These are phyloP conservation scores for Colletotrichum lindemuthianum DNA, from an alignment of 2,329 filamentous ascomycete genomes.

Conservation along the genomic window DNA sequence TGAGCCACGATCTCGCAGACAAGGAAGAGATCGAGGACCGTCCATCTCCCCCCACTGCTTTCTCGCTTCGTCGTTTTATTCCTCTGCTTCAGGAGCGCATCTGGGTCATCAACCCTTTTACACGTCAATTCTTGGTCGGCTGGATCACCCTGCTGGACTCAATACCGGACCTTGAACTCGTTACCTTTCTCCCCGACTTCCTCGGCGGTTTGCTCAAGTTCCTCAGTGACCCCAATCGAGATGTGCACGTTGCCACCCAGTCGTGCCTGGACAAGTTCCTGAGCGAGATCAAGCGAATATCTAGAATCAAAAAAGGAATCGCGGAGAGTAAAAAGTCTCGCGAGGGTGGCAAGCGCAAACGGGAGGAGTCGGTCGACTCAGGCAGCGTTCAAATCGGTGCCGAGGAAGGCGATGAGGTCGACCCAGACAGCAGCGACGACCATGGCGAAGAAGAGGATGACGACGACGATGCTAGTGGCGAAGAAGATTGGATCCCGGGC, in stretches of 20 bases:
- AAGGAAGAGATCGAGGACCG: conserved; percentile 43
- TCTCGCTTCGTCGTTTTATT: conserved; percentile 90
- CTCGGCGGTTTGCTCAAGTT: conserved; percentile 90
- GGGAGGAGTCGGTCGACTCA: conserved; percentile 75
- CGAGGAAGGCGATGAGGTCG: conserved; percentile 70
- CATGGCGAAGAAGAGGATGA: conserved; percentile 76
- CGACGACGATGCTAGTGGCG: conserved; percentile 70
- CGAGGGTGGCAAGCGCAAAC: conserved; percentile 74
- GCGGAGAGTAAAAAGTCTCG: conserved; percentile 82
- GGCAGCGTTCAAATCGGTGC: conserved; percentile 67
- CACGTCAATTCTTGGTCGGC: conserved; percentile 91
- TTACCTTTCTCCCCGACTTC: conserved; percentile 92
- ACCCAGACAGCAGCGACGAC: conserved; percentile 65
- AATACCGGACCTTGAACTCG: conserved; percentile 94
- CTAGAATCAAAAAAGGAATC: conserved; percentile 90
- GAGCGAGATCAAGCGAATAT: conserved; percentile 92
- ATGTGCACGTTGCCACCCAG: conserved; percentile 95
- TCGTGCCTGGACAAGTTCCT: conserved; percentile 89
- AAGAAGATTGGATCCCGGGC: conserved; percentile 96
- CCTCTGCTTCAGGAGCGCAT: conserved; percentile 94
- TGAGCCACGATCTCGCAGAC: conserved; percentile 57
- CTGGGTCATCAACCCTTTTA: conserved; percentile 93
- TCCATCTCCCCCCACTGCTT: conserved; percentile 78
- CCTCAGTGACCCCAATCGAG: conserved; percentile 87
- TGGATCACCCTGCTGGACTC: conserved; percentile 97